Evolutionary conservation across 305 asterid species (phyloP).

Genomic region (Fraxinus sp.): DNA sequence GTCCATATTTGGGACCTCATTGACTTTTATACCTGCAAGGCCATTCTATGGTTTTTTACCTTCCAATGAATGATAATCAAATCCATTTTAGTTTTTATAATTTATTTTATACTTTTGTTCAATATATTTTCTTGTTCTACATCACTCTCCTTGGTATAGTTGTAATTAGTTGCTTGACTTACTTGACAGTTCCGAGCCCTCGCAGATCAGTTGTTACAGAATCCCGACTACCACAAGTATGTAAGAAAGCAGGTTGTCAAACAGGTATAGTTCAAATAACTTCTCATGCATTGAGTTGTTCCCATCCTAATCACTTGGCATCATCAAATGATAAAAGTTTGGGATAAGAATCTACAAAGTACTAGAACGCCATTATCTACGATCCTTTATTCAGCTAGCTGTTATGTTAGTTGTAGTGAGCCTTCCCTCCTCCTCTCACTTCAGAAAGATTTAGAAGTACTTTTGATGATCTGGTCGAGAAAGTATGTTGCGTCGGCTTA

Average conservation of each 20-base stretch:
- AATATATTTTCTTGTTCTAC: not conserved
- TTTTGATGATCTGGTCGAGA: not conserved
- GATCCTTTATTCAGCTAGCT: not conserved
- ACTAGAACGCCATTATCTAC: not conserved
- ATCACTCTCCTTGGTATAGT: conserved; percentile 2
- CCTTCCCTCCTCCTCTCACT: not conserved
- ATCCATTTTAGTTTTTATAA: not conserved
- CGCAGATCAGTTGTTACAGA: conserved; percentile 79
- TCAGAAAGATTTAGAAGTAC: not conserved
- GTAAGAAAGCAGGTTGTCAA: conserved; percentile 74
- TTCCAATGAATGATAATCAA: not conserved
- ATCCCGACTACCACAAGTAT: conserved; percentile 74
- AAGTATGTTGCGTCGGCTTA: not conserved
- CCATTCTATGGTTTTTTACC: not conserved
- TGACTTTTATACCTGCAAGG: not conserved
- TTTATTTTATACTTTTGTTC: not conserved
- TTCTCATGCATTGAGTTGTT: not conserved
- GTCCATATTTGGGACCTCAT: not conserved
- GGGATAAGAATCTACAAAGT: not conserved
- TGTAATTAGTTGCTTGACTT: conserved; percentile 23
- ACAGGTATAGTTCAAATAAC: conserved; percentile 50
- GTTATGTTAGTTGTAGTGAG: not conserved
- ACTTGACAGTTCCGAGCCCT: conserved; percentile 84
- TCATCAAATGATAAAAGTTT: not conserved
- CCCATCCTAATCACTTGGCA: not conserved